Evolutionary conservation across 495 filamentous ascomycete species (phyloP), one percentile per base, ranked within the genome.

Genomic region (Hypomontagnella monticulosa): DNA sequence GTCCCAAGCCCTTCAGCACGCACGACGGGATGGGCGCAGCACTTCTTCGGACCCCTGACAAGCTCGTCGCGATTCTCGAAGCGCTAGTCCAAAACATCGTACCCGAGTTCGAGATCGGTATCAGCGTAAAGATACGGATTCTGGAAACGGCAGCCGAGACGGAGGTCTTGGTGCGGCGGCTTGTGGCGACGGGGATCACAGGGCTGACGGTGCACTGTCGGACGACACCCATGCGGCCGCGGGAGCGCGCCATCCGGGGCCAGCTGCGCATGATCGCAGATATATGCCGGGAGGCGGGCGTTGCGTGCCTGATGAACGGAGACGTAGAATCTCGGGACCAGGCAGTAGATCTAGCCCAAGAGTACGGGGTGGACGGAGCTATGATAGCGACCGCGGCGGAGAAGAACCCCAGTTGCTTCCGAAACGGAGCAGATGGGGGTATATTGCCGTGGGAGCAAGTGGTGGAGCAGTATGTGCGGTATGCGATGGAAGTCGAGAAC

Each of bases 341-440:
- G 47, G 93, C 87, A 1, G 70, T 88, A 2, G 72, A 81, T 51
- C 76, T 98, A 14, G 86, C 91, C 51, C 46, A 81, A 12, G 88
- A 97, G 70, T 96, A 82, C 67, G 89, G 88, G 4, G 91, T 90
- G 2, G 95, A 98, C 68, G 95, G 93, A 11, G 94, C 91, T 46
- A 99, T 99, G 95, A 97, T 99, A 70, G 96, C 95, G 9, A 94
- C 90, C 2, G 83, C 90, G 5, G 95, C 95, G 0, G 95, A 98
- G 79, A 80, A 86, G 58, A 98, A 99, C 66, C 85, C 92, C 15
- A 94, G 90, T 42, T 90, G 88, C 59, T 99, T 98, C 80, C 83
- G 89, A 32, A 65, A 80, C 1, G 74, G 83, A 27, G 85, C 80
- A 0, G 85, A 89, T 27, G 91, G 90, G 1, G 88, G 89, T 2